A percentile compares a stretch with the other conserved stretches of the same genome.
phyloP scores from a whole-genome alignment of 2,329 filamentous ascomycete genomes.

The Aureobasidium musti region DNA sequence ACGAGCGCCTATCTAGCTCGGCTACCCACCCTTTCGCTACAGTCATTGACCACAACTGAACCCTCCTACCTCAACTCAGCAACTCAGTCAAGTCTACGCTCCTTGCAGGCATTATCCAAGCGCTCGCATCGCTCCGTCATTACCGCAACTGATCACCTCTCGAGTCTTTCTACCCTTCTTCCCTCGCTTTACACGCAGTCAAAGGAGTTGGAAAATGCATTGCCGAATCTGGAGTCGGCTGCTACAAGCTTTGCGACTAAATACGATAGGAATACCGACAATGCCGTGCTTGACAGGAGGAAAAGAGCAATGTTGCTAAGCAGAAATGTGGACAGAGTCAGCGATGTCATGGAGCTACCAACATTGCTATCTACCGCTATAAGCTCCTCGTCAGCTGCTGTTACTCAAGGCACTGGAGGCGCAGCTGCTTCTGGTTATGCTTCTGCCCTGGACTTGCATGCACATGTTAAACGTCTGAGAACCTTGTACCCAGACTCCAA shows the following conservation, averaged over 20 bases:
- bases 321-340: slow-evolving; percentile 83
- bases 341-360: slow-evolving; percentile 88
- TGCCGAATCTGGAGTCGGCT: slow-evolving; percentile 77
- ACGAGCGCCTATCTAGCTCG: slow-evolving; percentile 73
- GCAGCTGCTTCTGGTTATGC: slow-evolving; percentile 65
- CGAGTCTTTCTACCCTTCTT: slow-evolving; percentile 70
- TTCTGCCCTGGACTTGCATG: slow-evolving; percentile 84
- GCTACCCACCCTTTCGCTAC: slow-evolving; percentile 73
- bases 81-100: slow-evolving; percentile 76
- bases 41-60: slow-evolving; percentile 72
- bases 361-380: slow-evolving; percentile 80
- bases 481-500: slow-evolving; percentile 78
- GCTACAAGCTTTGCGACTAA: slow-evolving; percentile 78
- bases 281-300: slow-evolving; percentile 66
- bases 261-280: slow-evolving; percentile 71
- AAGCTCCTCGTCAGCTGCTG: slow-evolving; percentile 53
- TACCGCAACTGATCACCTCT: slow-evolving; percentile 73
- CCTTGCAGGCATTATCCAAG: slow-evolving; percentile 84
- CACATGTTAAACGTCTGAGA: slow-evolving; percentile 86
- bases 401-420: slow-evolving; percentile 39
- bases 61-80: slow-evolving; percentile 76
- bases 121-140: slow-evolving; percentile 85
- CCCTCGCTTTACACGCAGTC: slow-evolving; percentile 68
- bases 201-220: slow-evolving; percentile 65
- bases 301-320: slow-evolving; percentile 79